phyloP scores from a whole-genome alignment of 2,329 filamentous ascomycete species.

The Microdochium nivale region DNA sequence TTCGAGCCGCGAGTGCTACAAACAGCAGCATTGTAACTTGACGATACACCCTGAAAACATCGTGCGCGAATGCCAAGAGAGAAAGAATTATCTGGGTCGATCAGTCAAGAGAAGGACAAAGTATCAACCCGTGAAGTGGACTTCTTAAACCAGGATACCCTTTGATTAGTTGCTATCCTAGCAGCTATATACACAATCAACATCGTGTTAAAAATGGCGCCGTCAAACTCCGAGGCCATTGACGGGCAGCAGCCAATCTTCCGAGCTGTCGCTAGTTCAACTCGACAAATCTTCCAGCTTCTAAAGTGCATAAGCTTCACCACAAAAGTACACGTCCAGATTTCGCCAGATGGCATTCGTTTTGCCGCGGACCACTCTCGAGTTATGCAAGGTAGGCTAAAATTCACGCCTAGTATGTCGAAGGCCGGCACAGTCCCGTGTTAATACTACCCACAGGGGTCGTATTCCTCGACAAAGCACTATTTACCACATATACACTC shows the following conservation, averaged over 20 bases:
- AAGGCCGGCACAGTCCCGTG: constrained; percentile 7
- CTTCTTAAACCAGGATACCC: too few relatives aligned
- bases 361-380: constrained; percentile 84
- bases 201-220: constrained; percentile 4
- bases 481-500: constrained; percentile 81
- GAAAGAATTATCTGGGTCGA: too few relatives aligned
- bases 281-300: constrained; percentile 62
- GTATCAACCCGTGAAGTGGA: too few relatives aligned
- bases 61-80: neutral
- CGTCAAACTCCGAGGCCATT: constrained; percentile 1
- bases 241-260: constrained; percentile 44
- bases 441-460: constrained; percentile 38
- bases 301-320: constrained; percentile 51
- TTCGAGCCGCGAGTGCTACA: neutral
- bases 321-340: constrained; percentile 55
- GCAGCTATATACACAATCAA: neutral
- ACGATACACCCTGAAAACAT: neutral
- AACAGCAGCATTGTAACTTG: neutral
- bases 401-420: neutral
- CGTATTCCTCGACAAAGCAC: constrained; percentile 76
- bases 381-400: constrained; percentile 72
- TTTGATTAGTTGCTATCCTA: too few relatives aligned
- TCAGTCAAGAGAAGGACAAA: too few relatives aligned
- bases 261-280: constrained; percentile 68
- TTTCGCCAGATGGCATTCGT: constrained; percentile 75